These are phyloP conservation scores for Microsporum canis DNA, from an alignment of 2,329 filamentous ascomycete species.

Conservation along the genomic window DNA sequence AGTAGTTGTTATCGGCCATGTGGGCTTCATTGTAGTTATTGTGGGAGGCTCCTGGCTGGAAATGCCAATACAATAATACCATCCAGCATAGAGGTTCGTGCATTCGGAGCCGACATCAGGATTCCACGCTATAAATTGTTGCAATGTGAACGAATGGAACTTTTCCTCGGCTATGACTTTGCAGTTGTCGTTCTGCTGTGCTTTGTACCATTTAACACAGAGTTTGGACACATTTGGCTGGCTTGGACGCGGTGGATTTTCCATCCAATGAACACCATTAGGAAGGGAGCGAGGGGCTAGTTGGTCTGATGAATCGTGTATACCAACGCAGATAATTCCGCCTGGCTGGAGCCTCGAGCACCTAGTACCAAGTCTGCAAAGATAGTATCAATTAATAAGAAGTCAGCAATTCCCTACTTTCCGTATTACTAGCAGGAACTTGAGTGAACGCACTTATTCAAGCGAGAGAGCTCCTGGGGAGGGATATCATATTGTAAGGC, in stretches of 20 bases:
- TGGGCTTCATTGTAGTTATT: neutral
- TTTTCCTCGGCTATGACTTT: neutral
- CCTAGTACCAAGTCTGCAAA: neutral
- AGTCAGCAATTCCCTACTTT: no score
- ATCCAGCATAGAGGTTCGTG: slow-evolving; percentile 1
- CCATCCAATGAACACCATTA: neutral
- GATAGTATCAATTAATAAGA: neutral
- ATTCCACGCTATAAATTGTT: slow-evolving; percentile 4
- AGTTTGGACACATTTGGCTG: neutral
- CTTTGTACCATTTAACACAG: slow-evolving; percentile 1
- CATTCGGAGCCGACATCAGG: slow-evolving; percentile 1
- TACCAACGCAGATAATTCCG: neutral
- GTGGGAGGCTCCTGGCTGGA: neutral
- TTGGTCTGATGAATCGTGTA: neutral
- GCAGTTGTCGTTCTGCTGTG: neutral
- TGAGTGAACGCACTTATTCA: neutral
- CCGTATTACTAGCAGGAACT: neutral
- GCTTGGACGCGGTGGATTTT: neutral
- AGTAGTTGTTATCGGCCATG: neutral
- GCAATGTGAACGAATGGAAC: neutral
- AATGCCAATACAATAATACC: slow-evolving; percentile 3
- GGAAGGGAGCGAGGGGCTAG: neutral
- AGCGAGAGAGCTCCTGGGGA: neutral
- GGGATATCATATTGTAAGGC: neutral
- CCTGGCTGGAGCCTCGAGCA: neutral